Evolutionary conservation across 169 alveolate species (phyloP), one percentile per base, ranked within the genome.

Genomic region (Eimeria acervulina): DNA sequence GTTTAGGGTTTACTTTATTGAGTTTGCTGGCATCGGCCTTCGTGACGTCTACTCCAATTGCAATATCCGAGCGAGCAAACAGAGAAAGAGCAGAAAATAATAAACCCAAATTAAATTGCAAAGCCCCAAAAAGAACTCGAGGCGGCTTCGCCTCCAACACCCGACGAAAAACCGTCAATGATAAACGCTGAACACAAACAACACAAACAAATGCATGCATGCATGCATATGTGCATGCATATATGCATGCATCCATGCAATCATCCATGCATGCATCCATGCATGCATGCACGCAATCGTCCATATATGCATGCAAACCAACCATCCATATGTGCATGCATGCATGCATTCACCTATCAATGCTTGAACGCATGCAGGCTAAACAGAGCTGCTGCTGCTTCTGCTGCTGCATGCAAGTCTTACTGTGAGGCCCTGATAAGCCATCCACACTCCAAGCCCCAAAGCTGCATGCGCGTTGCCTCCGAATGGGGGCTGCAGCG

Each of bases 1-100:
- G 55, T 47, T 47, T 47, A 47, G 55, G 55, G 78, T 28, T 23
- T 28, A 70, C 95, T 36, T 85, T 59, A 44, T 89, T 76, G 55
- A 89, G 95, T 38, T 89, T 89, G 68, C 44, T 76, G 10, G 21
- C 74, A 66, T 89, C 95, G 26, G 74, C 87, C 31, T 89, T 89
- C 42, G 88, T 40, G 28, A 89, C 78, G 33, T 89, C 95, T 26
- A 26, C 28, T 19, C 74, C 70, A 55, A 68, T 83, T 28, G 28
- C n/a, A 59, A 89, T 36, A 44, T 89, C 95, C 1, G 85, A 31
- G 26, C 95, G 40, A 2, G 74, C 85, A 38, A 87, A 31, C 6
- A 89, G 28, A 7, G 95, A 85, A 13, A 28, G 70, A 17, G 87
- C 85, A 28, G 95, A 59, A 31, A 89, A 85, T 19, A 89, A 70